A percentile compares a stretch with the other conserved stretches of the same genome.
These are phyloP conservation scores for Fusarium coicis DNA, from an alignment of 2,329 filamentous ascomycete species.

Conservation along the genomic window DNA sequence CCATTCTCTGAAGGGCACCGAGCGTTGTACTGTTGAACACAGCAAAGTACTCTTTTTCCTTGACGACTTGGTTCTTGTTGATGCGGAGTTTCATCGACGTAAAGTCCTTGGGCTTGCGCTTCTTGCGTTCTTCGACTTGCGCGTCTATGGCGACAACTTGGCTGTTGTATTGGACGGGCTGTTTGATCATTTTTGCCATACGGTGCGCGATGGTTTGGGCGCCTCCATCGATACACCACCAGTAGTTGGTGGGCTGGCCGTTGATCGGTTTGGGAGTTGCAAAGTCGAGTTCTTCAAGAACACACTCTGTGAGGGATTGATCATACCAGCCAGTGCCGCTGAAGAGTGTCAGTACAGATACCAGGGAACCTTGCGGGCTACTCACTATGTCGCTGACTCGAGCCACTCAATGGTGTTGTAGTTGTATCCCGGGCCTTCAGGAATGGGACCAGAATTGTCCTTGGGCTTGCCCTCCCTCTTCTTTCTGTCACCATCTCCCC, in stretches of 20 bases:
- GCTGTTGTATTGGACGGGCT: conserved; percentile 16
- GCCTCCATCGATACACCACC: conserved; percentile 37
- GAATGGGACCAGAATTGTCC: too few relatives aligned
- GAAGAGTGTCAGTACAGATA: too few relatives aligned
- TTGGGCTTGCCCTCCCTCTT: too few relatives aligned
- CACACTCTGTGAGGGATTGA: conserved; percentile 28
- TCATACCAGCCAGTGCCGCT: conserved; percentile 41
- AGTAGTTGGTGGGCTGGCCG: neutral
- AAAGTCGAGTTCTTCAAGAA: conserved; percentile 39
- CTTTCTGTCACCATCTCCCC: too few relatives aligned
- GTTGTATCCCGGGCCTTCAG: conserved; percentile 3
- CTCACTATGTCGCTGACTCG: conserved; percentile 35
- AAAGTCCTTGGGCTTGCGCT: too few relatives aligned
- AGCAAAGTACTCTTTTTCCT: conserved; percentile 29
- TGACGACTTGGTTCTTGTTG: neutral
- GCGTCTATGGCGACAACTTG: conserved; percentile 28
- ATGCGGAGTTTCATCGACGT: neutral
- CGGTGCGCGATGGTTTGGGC: conserved; percentile 17
- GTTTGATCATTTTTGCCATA: conserved; percentile 19
- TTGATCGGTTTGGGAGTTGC: neutral
- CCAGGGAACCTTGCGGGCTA: too few relatives aligned
- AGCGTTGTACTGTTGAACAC: conserved; percentile 36
- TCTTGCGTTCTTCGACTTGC: neutral
- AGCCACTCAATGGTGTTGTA: conserved; percentile 41
- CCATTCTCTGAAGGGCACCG: conserved; percentile 28